Evolutionary conservation across 2,329 filamentous ascomycete genomes (phyloP), one percentile per base, ranked within the genome.

Genomic region (Fonsecaea monophora): DNA sequence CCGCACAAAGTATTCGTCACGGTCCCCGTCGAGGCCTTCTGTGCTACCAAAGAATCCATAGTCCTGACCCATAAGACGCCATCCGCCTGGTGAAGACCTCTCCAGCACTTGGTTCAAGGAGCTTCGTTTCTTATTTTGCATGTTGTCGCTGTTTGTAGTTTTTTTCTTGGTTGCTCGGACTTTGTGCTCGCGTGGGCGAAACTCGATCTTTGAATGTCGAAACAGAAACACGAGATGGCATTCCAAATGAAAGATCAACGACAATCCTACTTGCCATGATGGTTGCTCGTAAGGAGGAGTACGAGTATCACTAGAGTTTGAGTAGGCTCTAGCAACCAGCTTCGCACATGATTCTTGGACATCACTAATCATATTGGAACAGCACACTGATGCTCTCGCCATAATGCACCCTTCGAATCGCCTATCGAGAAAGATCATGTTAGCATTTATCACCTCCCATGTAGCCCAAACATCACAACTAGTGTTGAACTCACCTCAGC

Each of bases 381-480:
- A 99, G 85, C 68, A 95, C 92, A 78, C 93, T 97, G 81, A 99
- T 97, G 75, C 92, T 97, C 82, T 99, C 95, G 75, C 95, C 95
- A 79, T 98, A 94, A 80, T 99, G 95, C 66, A 98, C 94, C 70
- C 95, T 89, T 70, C 95, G 91, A 73, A 98, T 97, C 59, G 95
- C 88, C 87, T 89, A 78, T 50, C 25, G 45, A 10, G 8, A 8
- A 30, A 4, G 12, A 10, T 12, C 9, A 3, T 12, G 12, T 50
- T 30, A 50, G 21, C 9, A 50, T 30, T 12, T 12, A 0, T 50
- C 18, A 10, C 9, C 21, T 30, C 12, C 4, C 9, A 9, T 25
- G 9, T 4, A 15, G 2, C 37, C 30, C 32, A 50, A 38, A 38
- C 5, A 50, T 15, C 64, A 13, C 53, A 34, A 62, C 59, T 53